phyloP scores from a whole-genome alignment of 1,284 basidiomycete species.

The Ceratobasidium sp. region DNA sequence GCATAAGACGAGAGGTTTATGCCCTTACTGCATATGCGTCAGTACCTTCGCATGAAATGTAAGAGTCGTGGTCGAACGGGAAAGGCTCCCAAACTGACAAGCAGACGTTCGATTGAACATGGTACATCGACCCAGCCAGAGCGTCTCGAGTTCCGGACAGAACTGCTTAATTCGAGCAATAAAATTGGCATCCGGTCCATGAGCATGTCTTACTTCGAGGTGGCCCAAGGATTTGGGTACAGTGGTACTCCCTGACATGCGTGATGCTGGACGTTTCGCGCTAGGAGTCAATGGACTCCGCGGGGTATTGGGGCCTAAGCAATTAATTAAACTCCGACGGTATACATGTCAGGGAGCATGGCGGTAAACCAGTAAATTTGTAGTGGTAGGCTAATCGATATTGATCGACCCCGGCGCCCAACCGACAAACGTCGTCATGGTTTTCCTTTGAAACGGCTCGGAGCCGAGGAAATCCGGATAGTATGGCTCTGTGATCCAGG shows the following conservation, averaged over 20 bases:
- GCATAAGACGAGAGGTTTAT: no score
- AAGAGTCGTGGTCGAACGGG: constrained; percentile 18
- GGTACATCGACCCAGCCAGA: constrained; percentile 5
- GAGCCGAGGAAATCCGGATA: no score
- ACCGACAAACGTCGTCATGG: constrained; percentile 8
- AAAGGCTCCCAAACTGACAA: constrained; percentile 15
- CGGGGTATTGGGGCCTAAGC: no score
- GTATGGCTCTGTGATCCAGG: no score
- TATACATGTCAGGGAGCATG: no score
- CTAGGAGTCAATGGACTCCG: no score
- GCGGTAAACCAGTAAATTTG: no score
- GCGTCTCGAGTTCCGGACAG: not conserved
- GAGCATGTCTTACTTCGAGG: constrained; percentile 4
- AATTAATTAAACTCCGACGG: no score
- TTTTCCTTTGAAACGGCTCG: not conserved
- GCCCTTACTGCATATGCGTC: no score
- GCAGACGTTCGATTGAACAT: not conserved
- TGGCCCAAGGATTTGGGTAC: constrained; percentile 4
- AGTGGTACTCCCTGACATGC: not conserved
- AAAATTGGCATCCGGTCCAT: constrained; percentile 3
- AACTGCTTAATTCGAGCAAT: constrained; percentile 6
- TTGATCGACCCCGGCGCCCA: no score
- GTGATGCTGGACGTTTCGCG: not conserved
- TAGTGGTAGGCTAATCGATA: no score
- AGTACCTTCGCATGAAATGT: constrained; percentile 10